phyloP scores from a whole-genome alignment of 75 land plant species.

The Pinus tabuliformis region DNA sequence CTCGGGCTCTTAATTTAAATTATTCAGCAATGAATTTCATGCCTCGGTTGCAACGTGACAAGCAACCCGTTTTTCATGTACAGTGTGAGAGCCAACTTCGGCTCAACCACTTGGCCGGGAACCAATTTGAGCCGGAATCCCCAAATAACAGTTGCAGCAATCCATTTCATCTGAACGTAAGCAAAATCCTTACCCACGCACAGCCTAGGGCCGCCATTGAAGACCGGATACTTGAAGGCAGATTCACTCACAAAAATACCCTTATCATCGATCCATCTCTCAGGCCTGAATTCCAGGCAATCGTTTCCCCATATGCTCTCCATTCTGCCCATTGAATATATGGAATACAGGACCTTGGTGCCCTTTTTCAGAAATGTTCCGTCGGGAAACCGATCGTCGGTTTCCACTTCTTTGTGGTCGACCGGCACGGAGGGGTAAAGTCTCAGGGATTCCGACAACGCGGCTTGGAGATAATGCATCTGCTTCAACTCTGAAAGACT shows the following conservation, averaged over 20 bases:
- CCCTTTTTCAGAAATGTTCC: constrained; percentile 67
- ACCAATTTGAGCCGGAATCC: constrained; percentile 36
- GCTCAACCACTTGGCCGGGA: constrained; percentile 62
- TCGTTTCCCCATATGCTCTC: constrained; percentile 64
- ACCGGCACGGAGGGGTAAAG: constrained; percentile 89
- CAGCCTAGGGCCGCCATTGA: constrained; percentile 77
- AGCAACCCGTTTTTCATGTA: neutral
- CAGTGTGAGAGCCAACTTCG: constrained; percentile 70
- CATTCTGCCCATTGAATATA: constrained; percentile 66
- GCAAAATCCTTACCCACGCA: constrained; percentile 91
- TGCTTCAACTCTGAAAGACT: constrained; percentile 55
- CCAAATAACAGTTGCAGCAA: constrained; percentile 49
- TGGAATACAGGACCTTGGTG: constrained; percentile 50
- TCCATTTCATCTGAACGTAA: constrained; percentile 80
- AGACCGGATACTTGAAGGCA: constrained; percentile 59
- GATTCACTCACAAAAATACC: constrained; percentile 36
- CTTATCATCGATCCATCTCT: constrained; percentile 51
- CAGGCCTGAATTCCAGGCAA: constrained; percentile 64
- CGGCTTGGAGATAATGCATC: constrained; percentile 75
- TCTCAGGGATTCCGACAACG: constrained; percentile 79
- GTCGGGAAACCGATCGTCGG: constrained; percentile 64
- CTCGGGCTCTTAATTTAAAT: too few relatives aligned
- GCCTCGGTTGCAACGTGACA: neutral
- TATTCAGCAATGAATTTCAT: too few relatives aligned
- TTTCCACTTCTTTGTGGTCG: constrained; percentile 61